phyloP scores from a whole-genome alignment of 352 stramenopile genomes.

The Pythium oligandrum region DNA sequence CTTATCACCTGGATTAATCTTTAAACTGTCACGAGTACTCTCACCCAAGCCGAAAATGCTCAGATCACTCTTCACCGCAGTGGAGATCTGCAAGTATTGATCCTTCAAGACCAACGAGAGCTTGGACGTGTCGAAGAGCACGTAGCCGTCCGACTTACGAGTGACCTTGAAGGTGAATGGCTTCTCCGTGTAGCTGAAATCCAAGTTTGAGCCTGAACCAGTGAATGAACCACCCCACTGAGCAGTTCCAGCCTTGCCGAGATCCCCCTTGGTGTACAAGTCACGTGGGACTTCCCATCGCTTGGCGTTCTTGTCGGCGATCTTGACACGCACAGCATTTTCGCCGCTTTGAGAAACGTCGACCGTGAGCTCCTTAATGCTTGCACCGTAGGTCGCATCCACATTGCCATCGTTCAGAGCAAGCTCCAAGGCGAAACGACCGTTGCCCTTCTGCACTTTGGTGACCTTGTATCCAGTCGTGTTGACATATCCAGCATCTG shows the following conservation, averaged over 20 bases:
- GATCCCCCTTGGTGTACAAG: conserved; percentile 28
- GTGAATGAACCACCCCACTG: no score
- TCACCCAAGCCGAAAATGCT: conserved; percentile 48
- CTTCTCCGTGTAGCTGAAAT: conserved; percentile 30
- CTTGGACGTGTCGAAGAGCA: conserved; percentile 47
- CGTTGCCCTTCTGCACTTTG: conserved; percentile 20
- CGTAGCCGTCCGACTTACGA: conserved; percentile 26
- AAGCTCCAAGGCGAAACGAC: conserved; percentile 28
- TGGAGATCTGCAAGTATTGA: conserved; percentile 59
- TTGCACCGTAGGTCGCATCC: conserved; percentile 22
- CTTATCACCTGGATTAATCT: conserved; percentile 29
- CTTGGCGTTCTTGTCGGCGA: conserved; percentile 40
- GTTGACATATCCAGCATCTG: conserved; percentile 26
- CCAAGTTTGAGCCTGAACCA: conserved; percentile 8
- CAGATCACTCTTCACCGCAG: conserved; percentile 13
- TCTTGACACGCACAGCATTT: conserved; percentile 43
- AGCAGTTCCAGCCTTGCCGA: conserved; percentile 11
- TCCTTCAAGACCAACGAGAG: conserved; percentile 31
- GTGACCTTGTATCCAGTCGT: conserved; percentile 32
- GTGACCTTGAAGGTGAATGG: conserved; percentile 37
- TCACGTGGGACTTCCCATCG: conserved; percentile 42
- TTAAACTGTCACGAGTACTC: conserved; percentile 29
- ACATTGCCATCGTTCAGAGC: conserved; percentile 19
- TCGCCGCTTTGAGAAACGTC: conserved; percentile 31
- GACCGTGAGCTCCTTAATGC: conserved; percentile 36